Percentiles rank a stretch among this genome's conserved stretches.
Evolutionary conservation across 2,329 filamentous ascomycete genomes (phyloP).

Genomic region (Exophiala sp.): DNA sequence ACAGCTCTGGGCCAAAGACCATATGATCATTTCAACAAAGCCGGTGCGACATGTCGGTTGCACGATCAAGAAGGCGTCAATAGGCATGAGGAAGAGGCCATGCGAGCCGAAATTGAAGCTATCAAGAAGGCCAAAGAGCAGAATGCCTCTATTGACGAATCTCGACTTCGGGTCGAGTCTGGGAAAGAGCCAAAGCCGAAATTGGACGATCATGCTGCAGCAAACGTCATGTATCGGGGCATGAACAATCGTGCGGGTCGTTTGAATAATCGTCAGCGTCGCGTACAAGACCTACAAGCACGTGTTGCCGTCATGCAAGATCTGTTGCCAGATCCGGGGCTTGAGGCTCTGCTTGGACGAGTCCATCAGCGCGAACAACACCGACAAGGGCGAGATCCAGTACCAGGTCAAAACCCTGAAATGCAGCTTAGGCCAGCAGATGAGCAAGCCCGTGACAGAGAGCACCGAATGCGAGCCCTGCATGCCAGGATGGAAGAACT

Average conservation of each 20-base stretch:
- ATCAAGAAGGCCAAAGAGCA: constrained; percentile 31
- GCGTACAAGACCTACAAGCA: constrained; percentile 2
- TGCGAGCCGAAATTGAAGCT: constrained; percentile 31
- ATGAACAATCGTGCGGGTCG: constrained; percentile 5
- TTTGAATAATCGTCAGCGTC: constrained; percentile 5
- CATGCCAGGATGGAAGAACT: no score
- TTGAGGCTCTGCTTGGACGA: neutral
- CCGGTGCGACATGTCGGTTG: constrained; percentile 56
- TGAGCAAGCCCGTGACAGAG: neutral
- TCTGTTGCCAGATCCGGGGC: constrained; percentile 6
- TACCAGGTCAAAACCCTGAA: neutral
- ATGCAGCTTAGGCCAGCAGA: neutral
- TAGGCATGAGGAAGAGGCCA: constrained; percentile 30
- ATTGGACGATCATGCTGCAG: constrained; percentile 8
- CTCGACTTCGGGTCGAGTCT: constrained; percentile 22
- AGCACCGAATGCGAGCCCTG: neutral
- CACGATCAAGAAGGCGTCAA: constrained; percentile 54
- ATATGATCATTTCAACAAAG: constrained; percentile 79
- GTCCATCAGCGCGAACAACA: neutral
- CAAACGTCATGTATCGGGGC: constrained; percentile 5
- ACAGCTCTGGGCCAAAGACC: constrained; percentile 43
- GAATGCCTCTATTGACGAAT: constrained; percentile 28
- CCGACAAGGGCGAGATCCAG: neutral
- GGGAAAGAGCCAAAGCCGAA: constrained; percentile 6
- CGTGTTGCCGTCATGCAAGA: constrained; percentile 2